These are phyloP conservation scores for Phycomyces nitens DNA, from an alignment of 192 early-diverging fungal species.

Conservation along the genomic window DNA sequence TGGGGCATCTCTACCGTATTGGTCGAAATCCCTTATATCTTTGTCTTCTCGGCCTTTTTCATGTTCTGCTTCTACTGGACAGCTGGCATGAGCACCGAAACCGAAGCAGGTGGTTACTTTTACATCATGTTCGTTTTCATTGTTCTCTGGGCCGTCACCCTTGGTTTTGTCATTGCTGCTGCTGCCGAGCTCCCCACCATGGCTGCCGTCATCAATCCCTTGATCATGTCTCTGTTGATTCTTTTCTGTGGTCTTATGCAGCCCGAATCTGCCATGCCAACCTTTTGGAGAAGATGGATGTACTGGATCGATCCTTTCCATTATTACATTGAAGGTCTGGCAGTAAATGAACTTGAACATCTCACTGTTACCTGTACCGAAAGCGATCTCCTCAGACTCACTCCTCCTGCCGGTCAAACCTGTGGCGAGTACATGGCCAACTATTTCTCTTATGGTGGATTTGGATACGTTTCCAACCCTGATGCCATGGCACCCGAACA, in stretches of 20 bases:
- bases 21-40: constrained; percentile 68
- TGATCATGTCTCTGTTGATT: constrained; percentile 62
- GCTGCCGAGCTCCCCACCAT: constrained; percentile 56
- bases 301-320: constrained; percentile 67
- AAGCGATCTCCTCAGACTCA: constrained; percentile 52
- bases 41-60: constrained; percentile 58
- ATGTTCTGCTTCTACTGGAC: constrained; percentile 77
- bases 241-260: constrained; percentile 74
- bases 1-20: constrained; percentile 61
- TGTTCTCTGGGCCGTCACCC: constrained; percentile 61
- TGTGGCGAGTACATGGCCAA: constrained; percentile 53
- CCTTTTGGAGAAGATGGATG: constrained; percentile 66
- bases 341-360: constrained; percentile 53
- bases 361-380: constrained; percentile 46
- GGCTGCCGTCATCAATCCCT: constrained; percentile 63
- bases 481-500: constrained; percentile 12
- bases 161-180: constrained; percentile 73
- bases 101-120: constrained; percentile 56
- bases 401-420: constrained; percentile 50
- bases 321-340: constrained; percentile 63
- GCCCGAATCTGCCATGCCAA: constrained; percentile 54
- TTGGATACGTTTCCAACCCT: constrained; percentile 12
- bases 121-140: constrained; percentile 58
- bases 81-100: constrained; percentile 51
- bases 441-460: constrained; percentile 6